Evolutionary conservation across 228 moss, liverwort and hornwort species (phyloP).

Genomic region (Sphagnum fallax): DNA sequence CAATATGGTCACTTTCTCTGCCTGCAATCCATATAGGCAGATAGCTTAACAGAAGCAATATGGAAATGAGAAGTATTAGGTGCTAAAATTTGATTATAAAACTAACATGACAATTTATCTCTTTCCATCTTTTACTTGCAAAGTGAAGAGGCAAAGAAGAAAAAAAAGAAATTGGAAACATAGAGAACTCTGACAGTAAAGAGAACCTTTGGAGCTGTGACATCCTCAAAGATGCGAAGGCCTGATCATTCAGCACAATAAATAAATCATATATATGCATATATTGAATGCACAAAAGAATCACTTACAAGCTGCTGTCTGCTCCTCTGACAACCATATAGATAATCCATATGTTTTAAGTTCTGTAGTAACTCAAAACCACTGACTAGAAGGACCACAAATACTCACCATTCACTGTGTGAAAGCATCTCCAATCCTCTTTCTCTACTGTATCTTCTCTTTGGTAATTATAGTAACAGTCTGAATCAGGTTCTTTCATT

Average conservation of each 20-base stretch:
- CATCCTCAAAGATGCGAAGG: slow-evolving; percentile 77
- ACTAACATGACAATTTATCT: not conserved
- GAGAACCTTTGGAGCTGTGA: slow-evolving; percentile 57
- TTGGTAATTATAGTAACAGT: slow-evolving; percentile 29
- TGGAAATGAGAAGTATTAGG: too few species aligned
- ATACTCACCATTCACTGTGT: slow-evolving; percentile 46
- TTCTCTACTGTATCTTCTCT: slow-evolving; percentile 66
- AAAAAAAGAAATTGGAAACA: not conserved
- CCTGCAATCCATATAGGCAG: slow-evolving; percentile 3
- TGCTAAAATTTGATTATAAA: not conserved
- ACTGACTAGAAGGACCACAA: not conserved
- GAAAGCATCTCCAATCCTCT: slow-evolving; percentile 77
- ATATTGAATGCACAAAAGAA: not conserved
- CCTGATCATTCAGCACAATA: slow-evolving; percentile 19
- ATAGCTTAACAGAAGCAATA: too few species aligned
- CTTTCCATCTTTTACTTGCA: not conserved
- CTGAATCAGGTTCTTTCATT: slow-evolving; percentile 27
- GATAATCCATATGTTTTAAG: too few species aligned
- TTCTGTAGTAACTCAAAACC: not conserved
- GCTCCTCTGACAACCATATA: too few species aligned
- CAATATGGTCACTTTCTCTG: slow-evolving; percentile 23
- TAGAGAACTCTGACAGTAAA: not conserved
- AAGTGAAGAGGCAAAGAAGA: not conserved
- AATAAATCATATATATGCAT: not conserved
- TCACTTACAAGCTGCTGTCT: too few species aligned